Evolutionary conservation across 2,329 filamentous ascomycete species (phyloP).

Genomic region (Pezicula carpinea): DNA sequence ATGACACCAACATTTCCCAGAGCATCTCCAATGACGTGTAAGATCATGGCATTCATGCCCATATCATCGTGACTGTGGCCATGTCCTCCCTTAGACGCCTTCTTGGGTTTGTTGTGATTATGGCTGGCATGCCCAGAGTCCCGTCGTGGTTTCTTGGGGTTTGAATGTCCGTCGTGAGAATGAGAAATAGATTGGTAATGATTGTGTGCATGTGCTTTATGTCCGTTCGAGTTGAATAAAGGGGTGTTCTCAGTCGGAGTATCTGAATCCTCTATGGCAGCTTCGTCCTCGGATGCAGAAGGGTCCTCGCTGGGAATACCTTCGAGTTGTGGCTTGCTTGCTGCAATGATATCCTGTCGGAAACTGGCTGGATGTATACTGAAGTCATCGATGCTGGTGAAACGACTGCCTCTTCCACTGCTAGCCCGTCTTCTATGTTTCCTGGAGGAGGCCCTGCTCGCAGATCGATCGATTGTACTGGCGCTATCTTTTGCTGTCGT

Average conservation of each 20-base stretch:
- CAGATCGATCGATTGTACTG: slow-evolving; percentile 11
- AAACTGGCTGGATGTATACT: slow-evolving; percentile 87
- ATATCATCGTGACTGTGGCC: slow-evolving; percentile 82
- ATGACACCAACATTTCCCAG: slow-evolving; percentile 86
- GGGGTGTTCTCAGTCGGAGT: slow-evolving; percentile 32
- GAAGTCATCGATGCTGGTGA: slow-evolving; percentile 63
- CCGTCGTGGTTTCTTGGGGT: slow-evolving; percentile 10
- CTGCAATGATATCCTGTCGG: slow-evolving; percentile 86
- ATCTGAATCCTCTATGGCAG: slow-evolving; percentile 21
- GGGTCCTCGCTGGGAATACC: slow-evolving; percentile 52
- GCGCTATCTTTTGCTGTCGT: slow-evolving; percentile 16
- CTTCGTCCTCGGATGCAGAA: slow-evolving; percentile 34
- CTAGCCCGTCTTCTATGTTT: slow-evolving; percentile 23
- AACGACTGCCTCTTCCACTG: slow-evolving; percentile 44
- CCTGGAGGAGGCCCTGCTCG: slow-evolving; percentile 16
- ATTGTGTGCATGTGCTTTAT: slow-evolving; percentile 1
- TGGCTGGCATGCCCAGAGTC: slow-evolving; percentile 60
- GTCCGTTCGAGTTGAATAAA: slow-evolving; percentile 18
- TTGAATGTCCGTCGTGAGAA: slow-evolving; percentile 13
- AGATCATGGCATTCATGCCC: slow-evolving; percentile 86
- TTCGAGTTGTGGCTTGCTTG: slow-evolving; percentile 59
- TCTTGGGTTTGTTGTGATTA: slow-evolving; percentile 74
- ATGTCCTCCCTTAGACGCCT: slow-evolving; percentile 56
- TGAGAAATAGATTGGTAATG: slow-evolving; percentile 6
- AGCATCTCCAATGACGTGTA: slow-evolving; percentile 76